Evolutionary conservation across 768 basidiomycete species (phyloP).

Genomic region (Cystofilobasidium macerans): DNA sequence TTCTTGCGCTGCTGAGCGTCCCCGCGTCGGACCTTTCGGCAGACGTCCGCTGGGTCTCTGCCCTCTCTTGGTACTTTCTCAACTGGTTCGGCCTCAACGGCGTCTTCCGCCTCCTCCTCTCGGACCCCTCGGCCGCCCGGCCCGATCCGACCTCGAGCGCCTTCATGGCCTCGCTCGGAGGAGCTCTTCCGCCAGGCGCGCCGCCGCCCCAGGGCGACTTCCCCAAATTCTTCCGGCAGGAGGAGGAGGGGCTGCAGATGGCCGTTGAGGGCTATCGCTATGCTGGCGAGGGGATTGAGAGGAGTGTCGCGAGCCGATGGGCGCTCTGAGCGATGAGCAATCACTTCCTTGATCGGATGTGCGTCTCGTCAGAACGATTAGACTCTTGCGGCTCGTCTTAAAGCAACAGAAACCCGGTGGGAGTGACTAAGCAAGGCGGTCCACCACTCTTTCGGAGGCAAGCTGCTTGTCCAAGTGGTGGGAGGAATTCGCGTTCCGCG

Average conservation of each 20-base stretch:
- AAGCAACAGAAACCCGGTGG: too few relatives aligned
- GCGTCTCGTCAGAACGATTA: too few relatives aligned
- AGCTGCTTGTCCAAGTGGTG: too few relatives aligned
- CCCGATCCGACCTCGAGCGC: slow-evolving; percentile 10
- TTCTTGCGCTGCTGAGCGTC: not conserved
- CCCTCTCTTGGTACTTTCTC: slow-evolving; percentile 97
- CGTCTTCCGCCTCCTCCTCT: slow-evolving; percentile 83
- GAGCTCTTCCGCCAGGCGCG: slow-evolving; percentile 30
- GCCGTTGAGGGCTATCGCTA: slow-evolving; percentile 75
- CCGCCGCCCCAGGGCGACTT: slow-evolving; percentile 58
- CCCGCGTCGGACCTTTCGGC: slow-evolving; percentile 57
- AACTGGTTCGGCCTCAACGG: slow-evolving; percentile 90
- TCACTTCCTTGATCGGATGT: too few relatives aligned
- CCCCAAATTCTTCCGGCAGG: slow-evolving; percentile 77
- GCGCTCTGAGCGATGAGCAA: not conserved
- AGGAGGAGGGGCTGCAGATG: slow-evolving; percentile 84
- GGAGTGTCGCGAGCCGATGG: slow-evolving; percentile 36
- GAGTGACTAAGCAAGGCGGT: too few relatives aligned
- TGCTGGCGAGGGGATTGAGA: slow-evolving; percentile 71
- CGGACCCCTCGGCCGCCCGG: slow-evolving; percentile 38
- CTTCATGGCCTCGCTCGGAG: slow-evolving; percentile 30
- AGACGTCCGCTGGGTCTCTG: slow-evolving; percentile 99
- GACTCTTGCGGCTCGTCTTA: too few relatives aligned
- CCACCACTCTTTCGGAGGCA: too few relatives aligned
- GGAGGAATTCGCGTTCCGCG: too few relatives aligned